Evolutionary conservation across 2,329 filamentous ascomycete genomes (phyloP).

Genomic region (Penicillium sp.): DNA sequence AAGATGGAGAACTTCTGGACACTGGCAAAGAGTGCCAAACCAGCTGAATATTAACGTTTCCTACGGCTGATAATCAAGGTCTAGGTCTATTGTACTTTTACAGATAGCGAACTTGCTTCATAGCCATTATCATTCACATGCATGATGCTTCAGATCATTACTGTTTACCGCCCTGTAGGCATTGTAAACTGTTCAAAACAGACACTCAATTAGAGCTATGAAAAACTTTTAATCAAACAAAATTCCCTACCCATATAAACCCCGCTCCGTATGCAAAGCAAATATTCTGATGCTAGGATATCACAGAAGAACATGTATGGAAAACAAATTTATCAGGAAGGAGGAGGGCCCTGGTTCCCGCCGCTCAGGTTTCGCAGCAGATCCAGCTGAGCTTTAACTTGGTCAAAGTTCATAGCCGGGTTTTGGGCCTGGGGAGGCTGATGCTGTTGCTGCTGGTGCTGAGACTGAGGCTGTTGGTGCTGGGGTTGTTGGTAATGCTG

Average conservation of each 20-base stretch:
- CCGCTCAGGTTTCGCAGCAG: slow-evolving; percentile 40
- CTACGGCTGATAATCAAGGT: background rate
- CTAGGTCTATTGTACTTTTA: slow-evolving; percentile 7
- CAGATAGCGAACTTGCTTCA: slow-evolving; percentile 7
- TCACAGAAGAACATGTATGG: slow-evolving; percentile 11
- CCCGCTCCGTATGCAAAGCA: slow-evolving; percentile 31
- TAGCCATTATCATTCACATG: slow-evolving; percentile 7
- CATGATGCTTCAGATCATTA: background rate
- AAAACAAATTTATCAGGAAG: slow-evolving; percentile 21
- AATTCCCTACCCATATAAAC: slow-evolving; percentile 14
- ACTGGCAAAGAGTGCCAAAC: slow-evolving; percentile 68
- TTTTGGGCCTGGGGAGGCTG: slow-evolving; percentile 25
- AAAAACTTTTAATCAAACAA: slow-evolving; percentile 11
- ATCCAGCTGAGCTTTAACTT: slow-evolving; percentile 45
- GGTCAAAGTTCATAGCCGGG: slow-evolving; percentile 40
- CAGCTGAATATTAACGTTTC: slow-evolving; percentile 26
- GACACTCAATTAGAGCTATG: slow-evolving; percentile 2
- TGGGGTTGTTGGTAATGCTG: slow-evolving; percentile 25
- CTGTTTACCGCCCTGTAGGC: background rate
- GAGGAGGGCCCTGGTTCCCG: slow-evolving; percentile 34
- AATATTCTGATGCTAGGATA: slow-evolving; percentile 17
- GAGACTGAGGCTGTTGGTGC: background rate
- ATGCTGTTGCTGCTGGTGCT: slow-evolving; percentile 19
- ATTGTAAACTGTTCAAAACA: slow-evolving; percentile 1
- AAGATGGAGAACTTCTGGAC: slow-evolving; percentile 98